Evolutionary conservation across 2,329 filamentous ascomycete species (phyloP).

Genomic region (Bipolaris gigantea): DNA sequence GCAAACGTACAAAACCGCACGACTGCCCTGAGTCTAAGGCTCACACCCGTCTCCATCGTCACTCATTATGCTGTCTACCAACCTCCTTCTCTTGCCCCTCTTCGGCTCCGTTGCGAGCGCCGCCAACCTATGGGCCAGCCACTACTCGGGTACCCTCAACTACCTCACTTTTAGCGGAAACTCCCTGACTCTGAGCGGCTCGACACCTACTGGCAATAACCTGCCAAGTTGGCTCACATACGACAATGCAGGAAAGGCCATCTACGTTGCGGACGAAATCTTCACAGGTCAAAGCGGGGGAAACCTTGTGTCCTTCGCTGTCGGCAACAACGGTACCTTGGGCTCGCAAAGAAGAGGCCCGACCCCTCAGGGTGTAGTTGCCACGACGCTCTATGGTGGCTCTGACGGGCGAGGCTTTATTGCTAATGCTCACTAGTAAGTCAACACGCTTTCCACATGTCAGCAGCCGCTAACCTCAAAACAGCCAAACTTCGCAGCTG

Average conservation of each 20-base stretch:
- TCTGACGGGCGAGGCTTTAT: conserved; percentile 36
- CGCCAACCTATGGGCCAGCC: conserved; percentile 34
- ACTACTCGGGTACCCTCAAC: conserved; percentile 38
- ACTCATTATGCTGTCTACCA: conserved; percentile 28
- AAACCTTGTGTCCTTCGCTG: conserved; percentile 28
- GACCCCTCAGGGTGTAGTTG: conserved; percentile 31
- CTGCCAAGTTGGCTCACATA: conserved; percentile 40
- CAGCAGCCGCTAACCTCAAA: background rate
- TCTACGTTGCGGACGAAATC: conserved; percentile 36
- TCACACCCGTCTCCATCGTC: background rate
- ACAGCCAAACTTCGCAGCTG: conserved; percentile 35
- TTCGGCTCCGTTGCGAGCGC: conserved; percentile 31
- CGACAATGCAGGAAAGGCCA: conserved; percentile 26
- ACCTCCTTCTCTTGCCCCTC: conserved; percentile 27
- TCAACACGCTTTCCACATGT: background rate
- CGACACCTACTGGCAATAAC: conserved; percentile 25
- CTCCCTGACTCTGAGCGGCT: conserved; percentile 26
- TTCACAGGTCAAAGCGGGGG: conserved; percentile 22
- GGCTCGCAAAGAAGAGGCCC: conserved; percentile 25
- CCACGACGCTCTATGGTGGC: conserved; percentile 34
- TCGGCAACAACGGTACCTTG: conserved; percentile 32
- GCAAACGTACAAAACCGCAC: conserved; percentile 15
- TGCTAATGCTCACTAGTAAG: conserved; percentile 38
- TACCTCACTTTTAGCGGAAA: conserved; percentile 29
- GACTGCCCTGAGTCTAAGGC: background rate